Evolutionary conservation across 75 land plant genomes (phyloP).

Genomic region (Pinus albicaulis): DNA sequence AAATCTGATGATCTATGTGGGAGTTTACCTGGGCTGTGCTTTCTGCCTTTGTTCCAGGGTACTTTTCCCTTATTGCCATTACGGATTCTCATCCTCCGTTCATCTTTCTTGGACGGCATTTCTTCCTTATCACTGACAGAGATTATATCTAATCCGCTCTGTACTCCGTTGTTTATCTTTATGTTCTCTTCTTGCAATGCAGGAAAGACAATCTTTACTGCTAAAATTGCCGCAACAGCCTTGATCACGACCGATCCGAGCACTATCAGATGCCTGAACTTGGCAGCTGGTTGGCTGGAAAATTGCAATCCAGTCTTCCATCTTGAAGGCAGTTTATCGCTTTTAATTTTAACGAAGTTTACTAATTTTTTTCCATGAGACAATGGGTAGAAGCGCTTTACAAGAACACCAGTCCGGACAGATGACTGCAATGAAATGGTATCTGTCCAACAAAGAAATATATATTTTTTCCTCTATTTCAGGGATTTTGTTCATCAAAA

Average conservation of each 20-base stretch:
- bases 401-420: slow-evolving; percentile 9
- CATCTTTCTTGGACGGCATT: slow-evolving; percentile 38
- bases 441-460: slow-evolving; percentile 23
- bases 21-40: slow-evolving; percentile 68
- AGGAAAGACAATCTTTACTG: neutral
- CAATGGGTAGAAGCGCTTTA: slow-evolving; percentile 12
- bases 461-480: neutral
- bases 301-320: slow-evolving; percentile 17
- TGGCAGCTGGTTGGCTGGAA: slow-evolving; percentile 3
- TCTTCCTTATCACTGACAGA: slow-evolving; percentile 24
- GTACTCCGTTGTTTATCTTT: slow-evolving; percentile 5
- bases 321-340: slow-evolving; percentile 13
- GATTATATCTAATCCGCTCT: slow-evolving; percentile 2
- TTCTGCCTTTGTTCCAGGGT: slow-evolving; percentile 97
- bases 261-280: neutral
- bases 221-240: slow-evolving; percentile 34
- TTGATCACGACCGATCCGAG: slow-evolving; percentile 11
- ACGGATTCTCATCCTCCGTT: slow-evolving; percentile 64
- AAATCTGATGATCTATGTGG: neutral
- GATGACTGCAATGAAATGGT: slow-evolving; percentile 25
- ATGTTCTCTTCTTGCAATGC: slow-evolving; percentile 3
- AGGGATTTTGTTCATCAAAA: neutral
- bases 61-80: slow-evolving; percentile 78
- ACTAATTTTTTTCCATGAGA: neutral
- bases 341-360: slow-evolving; percentile 7